Percentiles rank a stretch among this genome's conserved stretches.
These are phyloP conservation scores for Coccomyxa sp. DNA, from an alignment of 139 green algal genomes.

Conservation along the genomic window DNA sequence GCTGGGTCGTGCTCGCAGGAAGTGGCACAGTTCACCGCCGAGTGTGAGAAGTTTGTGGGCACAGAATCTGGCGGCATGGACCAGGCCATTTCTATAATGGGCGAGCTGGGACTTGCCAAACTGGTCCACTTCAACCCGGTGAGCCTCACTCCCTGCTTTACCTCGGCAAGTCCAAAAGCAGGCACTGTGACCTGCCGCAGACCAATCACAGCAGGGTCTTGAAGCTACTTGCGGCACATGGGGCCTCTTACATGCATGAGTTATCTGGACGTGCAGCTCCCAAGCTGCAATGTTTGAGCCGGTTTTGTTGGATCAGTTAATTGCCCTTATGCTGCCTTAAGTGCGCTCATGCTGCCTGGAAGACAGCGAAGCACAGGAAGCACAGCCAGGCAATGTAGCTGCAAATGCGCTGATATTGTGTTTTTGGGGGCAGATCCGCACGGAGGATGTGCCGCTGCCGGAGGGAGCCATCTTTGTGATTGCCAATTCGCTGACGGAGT, in stretches of 20 bases:
- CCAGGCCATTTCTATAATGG: conserved; percentile 95
- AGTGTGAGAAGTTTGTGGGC: conserved; percentile 71
- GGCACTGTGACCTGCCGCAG: background rate
- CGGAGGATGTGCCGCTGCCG: conserved; percentile 80
- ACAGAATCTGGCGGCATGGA: conserved; percentile 94
- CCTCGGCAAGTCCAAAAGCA: no score
- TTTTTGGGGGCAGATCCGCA: conserved; percentile 39
- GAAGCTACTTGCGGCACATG: background rate
- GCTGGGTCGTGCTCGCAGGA: conserved; percentile 31
- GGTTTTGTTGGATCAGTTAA: no score
- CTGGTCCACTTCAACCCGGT: conserved; percentile 76
- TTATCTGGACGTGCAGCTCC: no score
- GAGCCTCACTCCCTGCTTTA: conserved; percentile 21
- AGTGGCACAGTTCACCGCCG: conserved; percentile 82
- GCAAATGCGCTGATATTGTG: no score
- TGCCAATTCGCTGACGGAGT: conserved; percentile 86
- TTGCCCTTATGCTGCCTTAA: no score
- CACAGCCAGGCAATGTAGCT: no score
- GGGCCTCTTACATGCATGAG: background rate
- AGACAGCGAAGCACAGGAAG: no score
- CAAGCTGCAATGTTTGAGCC: no score
- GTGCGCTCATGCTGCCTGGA: no score
- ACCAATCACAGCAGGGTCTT: background rate
- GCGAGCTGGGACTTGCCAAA: conserved; percentile 58
- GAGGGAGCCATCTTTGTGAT: conserved; percentile 85